Percentiles rank a stretch among this genome's conserved stretches.
phyloP scores from a whole-genome alignment of 2,329 filamentous ascomycete species.

The Stachybotrys chlorohalonatus region DNA sequence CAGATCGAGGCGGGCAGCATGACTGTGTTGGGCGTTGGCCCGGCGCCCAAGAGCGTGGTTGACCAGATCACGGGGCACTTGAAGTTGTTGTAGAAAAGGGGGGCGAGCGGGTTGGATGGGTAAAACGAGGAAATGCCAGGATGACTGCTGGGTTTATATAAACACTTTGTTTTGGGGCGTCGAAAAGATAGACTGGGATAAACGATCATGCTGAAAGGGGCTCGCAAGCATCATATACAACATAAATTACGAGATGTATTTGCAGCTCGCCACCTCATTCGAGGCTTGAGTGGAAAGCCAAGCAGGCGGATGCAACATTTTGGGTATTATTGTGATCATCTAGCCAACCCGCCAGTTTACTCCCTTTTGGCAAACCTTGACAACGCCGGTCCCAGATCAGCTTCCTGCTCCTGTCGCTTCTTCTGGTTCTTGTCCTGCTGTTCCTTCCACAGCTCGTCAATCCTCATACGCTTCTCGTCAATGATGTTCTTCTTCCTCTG shows the following conservation, averaged over 20 bases:
- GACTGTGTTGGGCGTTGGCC: conserved; percentile 80
- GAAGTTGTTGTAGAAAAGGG: conserved; percentile 60
- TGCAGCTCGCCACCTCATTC: no score
- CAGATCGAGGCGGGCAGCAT: conserved; percentile 91
- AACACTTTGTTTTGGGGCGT: no score
- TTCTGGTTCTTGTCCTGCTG: conserved; percentile 58
- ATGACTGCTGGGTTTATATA: no score
- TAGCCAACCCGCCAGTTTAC: conserved; percentile 16
- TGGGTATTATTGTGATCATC: conserved; percentile 11
- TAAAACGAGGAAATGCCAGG: no score
- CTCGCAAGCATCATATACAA: background rate
- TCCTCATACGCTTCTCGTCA: conserved; percentile 83
- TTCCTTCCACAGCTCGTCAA: conserved; percentile 73
- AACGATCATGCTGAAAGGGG: background rate
- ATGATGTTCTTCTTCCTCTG: conserved; percentile 89
- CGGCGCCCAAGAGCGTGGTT: conserved; percentile 76
- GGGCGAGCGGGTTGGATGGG: background rate
- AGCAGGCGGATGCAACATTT: no score
- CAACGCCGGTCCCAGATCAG: conserved; percentile 76
- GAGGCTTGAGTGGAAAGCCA: no score
- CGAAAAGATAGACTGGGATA: no score
- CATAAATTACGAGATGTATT: background rate
- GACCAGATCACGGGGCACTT: conserved; percentile 78
- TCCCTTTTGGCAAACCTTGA: conserved; percentile 74
- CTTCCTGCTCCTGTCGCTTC: conserved; percentile 53